A percentile compares a stretch with the other conserved stretches of the same genome.
Evolutionary conservation across 352 stramenopile species (phyloP).

Genomic region (Phytopythium cucurbitacearum): DNA sequence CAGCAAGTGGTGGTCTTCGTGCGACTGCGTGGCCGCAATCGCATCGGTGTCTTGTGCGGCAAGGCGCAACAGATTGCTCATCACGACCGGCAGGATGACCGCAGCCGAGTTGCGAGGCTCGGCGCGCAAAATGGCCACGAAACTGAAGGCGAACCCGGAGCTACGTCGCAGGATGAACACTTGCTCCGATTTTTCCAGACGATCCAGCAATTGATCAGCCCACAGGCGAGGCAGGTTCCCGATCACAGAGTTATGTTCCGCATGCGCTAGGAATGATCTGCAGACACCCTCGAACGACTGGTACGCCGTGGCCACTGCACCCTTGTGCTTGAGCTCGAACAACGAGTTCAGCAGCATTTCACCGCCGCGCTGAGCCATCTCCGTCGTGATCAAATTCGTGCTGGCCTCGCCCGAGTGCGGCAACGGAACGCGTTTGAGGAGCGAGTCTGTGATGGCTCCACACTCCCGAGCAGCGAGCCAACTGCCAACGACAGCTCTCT

Average conservation of each 20-base stretch:
- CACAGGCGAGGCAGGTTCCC: slow-evolving; percentile 57
- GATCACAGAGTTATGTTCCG: slow-evolving; percentile 49
- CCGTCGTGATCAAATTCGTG: slow-evolving; percentile 36
- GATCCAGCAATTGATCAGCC: slow-evolving; percentile 70
- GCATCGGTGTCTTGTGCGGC: slow-evolving; percentile 54
- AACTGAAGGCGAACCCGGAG: slow-evolving; percentile 87
- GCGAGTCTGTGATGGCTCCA: slow-evolving; percentile 66
- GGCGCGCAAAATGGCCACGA: slow-evolving; percentile 82
- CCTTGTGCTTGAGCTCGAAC: slow-evolving; percentile 88
- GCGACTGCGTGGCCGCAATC: slow-evolving; percentile 13
- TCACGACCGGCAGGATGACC: slow-evolving; percentile 72
- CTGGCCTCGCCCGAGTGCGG: slow-evolving; percentile 13
- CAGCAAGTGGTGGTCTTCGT: slow-evolving; percentile 44
- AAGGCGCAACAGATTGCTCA: slow-evolving; percentile 62
- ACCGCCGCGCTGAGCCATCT: slow-evolving; percentile 52
- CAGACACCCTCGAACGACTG: slow-evolving; percentile 85
- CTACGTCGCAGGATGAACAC: slow-evolving; percentile 86
- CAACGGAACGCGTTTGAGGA: slow-evolving; percentile 66
- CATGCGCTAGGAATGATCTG: slow-evolving; percentile 64
- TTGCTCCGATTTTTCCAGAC: slow-evolving; percentile 72
- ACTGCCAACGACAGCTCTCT: slow-evolving; percentile 79
- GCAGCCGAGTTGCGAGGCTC: slow-evolving; percentile 80
- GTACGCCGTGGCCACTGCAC: slow-evolving; percentile 78
- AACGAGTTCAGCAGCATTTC: slow-evolving; percentile 78
- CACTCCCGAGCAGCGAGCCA: slow-evolving; percentile 86